Conservation (phyloP, 208 protist species). For the Tritrichomonas musculus region DNA sequence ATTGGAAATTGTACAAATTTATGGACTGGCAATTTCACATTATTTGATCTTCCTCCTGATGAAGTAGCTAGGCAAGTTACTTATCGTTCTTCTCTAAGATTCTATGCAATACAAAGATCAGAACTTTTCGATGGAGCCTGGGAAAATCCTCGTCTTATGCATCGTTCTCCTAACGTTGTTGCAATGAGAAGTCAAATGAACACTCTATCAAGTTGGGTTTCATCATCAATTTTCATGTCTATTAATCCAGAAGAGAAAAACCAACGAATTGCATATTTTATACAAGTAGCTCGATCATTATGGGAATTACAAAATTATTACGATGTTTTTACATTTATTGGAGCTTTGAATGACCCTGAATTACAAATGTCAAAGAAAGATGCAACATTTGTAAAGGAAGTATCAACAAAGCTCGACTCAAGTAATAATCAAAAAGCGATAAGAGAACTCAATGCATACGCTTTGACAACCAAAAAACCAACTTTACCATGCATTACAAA, state of each 20-base stretch:
- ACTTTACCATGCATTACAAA: not conserved
- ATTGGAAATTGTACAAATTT: not conserved
- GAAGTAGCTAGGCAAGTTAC: conserved; percentile 11
- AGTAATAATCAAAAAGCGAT: too few relatives aligned
- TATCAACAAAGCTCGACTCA: not conserved
- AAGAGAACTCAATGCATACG: not conserved
- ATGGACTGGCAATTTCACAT: not conserved
- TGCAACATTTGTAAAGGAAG: too few relatives aligned
- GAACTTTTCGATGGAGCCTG: not conserved
- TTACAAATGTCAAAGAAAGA: not conserved
- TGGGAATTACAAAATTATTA: not conserved
- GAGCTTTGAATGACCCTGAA: not conserved
- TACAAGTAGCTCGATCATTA: not conserved
- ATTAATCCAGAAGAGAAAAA: not conserved
- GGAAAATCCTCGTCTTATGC: not conserved
- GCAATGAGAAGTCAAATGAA: not conserved
- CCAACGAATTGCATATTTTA: not conserved
- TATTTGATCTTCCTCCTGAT: conserved; percentile 1
- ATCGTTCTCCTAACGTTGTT: not conserved
- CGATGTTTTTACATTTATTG: not conserved
- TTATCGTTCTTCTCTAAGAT: not conserved
- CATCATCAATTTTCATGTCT: not conserved
- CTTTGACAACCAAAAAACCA: not conserved
- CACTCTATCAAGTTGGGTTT: not conserved
- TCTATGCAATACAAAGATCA: not conserved